Conservation (phyloP, 177 flowering plant species). For the Telopea speciosissima region DNA sequence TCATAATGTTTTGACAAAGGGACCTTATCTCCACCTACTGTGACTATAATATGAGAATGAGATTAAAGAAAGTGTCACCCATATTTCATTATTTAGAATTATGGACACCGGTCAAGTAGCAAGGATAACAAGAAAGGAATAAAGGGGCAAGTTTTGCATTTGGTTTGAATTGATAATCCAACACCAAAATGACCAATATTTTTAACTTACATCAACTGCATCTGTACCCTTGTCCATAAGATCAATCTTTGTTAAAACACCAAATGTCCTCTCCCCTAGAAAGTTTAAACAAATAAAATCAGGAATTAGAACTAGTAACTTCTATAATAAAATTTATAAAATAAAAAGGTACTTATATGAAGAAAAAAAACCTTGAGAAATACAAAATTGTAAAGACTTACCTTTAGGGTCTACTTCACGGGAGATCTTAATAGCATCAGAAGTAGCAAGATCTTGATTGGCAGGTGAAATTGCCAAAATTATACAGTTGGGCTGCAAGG, state of each 20-base stretch:
- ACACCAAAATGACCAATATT: too few species aligned
- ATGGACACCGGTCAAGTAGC: too few species aligned
- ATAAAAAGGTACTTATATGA: too few species aligned
- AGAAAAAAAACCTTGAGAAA: too few species aligned
- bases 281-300: slow-evolving; percentile 7
- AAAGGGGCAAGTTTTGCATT: too few species aligned
- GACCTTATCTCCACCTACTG: too few species aligned
- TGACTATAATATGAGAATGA: too few species aligned
- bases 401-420: slow-evolving; percentile 87
- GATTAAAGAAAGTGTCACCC: too few species aligned
- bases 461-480: slow-evolving; percentile 83
- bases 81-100: too few species aligned
- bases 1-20: too few species aligned
- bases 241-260: slow-evolving; percentile 93
- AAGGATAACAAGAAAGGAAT: too few species aligned
- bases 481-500: slow-evolving; percentile 73
- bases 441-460: slow-evolving; percentile 87
- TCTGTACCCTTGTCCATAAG: slow-evolving; percentile 98
- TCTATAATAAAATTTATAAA: neutral
- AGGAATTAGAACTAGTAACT: neutral
- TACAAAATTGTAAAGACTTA: slow-evolving; percentile 11
- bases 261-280: slow-evolving; percentile 90
- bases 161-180: too few species aligned
- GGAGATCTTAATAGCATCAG: slow-evolving; percentile 82
- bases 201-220: slow-evolving; percentile 85